Conservation (phyloP, 2,329 filamentous ascomycete species). For the Ophiostoma sp. region DNA sequence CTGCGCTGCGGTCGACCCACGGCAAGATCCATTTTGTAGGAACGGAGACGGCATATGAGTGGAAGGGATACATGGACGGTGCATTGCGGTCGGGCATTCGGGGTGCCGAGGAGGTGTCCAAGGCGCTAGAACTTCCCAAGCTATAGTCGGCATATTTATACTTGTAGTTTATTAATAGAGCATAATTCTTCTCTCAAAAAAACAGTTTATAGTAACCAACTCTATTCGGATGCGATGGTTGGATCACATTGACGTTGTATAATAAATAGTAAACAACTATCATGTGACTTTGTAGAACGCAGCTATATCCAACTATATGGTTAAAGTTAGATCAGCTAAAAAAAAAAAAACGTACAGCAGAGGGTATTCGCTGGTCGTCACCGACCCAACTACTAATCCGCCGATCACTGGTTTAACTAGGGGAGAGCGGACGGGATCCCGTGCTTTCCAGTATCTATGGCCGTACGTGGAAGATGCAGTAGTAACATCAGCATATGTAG, state of each 20-base stretch:
- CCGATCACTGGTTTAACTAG: not conserved
- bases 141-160: constrained; percentile 13
- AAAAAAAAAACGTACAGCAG: not conserved
- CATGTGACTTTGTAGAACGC: no score
- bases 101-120: constrained; percentile 42
- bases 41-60: constrained; percentile 48
- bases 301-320: no score
- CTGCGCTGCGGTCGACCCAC: constrained; percentile 34
- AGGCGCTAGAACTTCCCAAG: constrained; percentile 17
- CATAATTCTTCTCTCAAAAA: not conserved
- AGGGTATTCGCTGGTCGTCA: constrained; percentile 1
- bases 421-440: not conserved
- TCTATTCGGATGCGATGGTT: no score
- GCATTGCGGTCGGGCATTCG: constrained; percentile 47
- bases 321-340: not conserved
- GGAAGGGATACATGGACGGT: constrained; percentile 57
- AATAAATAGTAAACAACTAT: no score
- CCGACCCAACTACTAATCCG: constrained; percentile 1
- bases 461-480: not conserved
- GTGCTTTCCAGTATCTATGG: not conserved
- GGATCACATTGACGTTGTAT: no score
- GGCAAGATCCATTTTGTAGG: constrained; percentile 45
- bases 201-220: no score
- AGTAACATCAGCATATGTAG: not conserved
- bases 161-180: not conserved